Conservation (phyloP, 805 yeast genomes). For the Candida corydali region DNA sequence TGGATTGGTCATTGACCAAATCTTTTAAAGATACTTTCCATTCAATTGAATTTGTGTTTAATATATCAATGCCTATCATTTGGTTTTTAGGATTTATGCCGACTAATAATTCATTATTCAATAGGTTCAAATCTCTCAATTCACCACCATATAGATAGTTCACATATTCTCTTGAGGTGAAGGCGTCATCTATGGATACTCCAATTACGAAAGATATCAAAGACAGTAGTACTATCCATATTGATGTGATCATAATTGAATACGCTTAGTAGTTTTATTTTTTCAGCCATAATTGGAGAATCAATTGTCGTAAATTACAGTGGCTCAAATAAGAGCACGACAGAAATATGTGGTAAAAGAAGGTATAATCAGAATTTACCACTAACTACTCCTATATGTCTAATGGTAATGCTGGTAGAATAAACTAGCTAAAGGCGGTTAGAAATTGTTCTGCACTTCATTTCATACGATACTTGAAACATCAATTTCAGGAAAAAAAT, state of each 20-base stretch:
- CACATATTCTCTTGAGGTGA: conserved; percentile 7
- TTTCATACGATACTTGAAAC: too few species aligned
- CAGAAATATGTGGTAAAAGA: too few species aligned
- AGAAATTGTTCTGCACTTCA: too few species aligned
- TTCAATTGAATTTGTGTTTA: conserved; percentile 1
- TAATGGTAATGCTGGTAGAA: too few species aligned
- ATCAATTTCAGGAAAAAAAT: too few species aligned
- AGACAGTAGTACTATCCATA: conserved; percentile 4
- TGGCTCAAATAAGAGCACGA: too few species aligned
- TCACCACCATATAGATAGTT: conserved; percentile 9
- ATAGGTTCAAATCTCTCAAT: not conserved
- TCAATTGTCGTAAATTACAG: not conserved
- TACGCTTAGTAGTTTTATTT: not conserved
- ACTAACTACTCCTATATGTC: too few species aligned
- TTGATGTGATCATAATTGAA: not conserved
- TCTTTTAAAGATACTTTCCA: conserved; percentile 10
- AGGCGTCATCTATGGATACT: conserved; percentile 10
- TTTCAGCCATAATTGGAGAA: too few species aligned
- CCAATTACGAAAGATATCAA: conserved; percentile 1
- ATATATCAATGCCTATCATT: conserved; percentile 11
- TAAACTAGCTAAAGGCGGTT: too few species aligned
- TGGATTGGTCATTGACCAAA: not conserved
- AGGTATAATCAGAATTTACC: too few species aligned
- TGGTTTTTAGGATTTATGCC: conserved; percentile 4
- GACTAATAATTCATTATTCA: conserved; percentile 5